Evolutionary conservation across 2,329 filamentous ascomycete species (phyloP), one percentile per base, ranked within the genome.

Genomic region (Fusarium neocosmosporiellum): DNA sequence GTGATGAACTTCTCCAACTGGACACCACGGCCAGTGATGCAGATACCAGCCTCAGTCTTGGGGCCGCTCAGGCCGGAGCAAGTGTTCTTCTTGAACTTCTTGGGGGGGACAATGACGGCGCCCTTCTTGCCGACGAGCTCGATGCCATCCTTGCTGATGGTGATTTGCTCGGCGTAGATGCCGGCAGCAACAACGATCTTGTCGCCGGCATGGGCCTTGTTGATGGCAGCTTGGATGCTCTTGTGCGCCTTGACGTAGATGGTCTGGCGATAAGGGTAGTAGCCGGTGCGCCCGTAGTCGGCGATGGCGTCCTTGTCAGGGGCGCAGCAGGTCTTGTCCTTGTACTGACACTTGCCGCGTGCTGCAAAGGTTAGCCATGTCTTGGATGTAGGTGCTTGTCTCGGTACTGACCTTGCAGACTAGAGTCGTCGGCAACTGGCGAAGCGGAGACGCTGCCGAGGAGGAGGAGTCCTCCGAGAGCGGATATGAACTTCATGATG

Each of bases 111-210:
- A 14, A 83, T 66, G 9, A 72, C 76, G 6, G 76, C 77, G 1
- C 48, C 48, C 14, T 74, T 75, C 4, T 78, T 69, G 8, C 74
- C 81, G 58, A 81, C 64, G 1, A 83, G 77, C 13, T 77, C 55
- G n/a, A 83, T 80, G 1, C 77, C 79, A 22, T 80, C 72, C 57
- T 74, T 83, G 20, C 75, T 69, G 64, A 84, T 83, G 5, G 74
- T 77, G 11, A 83, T 64, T 39, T 83, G 81, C 66, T 83, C 82
- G 0, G 48, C 10, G 41, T 83, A 83, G 0, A 65, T 79, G 6
- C 81, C 82, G 2, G 74, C 62, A 11, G 73, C 76, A 14, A 83
- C 80, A 3, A 80, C 61, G 48, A 84, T 83, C 4, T 69, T 67
- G 33, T 79, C 79, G 6, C 81, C 80, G 0, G 67, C 67, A 1